Base-by-base conservation (phyloP, 345 rosid genomes). In the Clausena lansium region DNA sequence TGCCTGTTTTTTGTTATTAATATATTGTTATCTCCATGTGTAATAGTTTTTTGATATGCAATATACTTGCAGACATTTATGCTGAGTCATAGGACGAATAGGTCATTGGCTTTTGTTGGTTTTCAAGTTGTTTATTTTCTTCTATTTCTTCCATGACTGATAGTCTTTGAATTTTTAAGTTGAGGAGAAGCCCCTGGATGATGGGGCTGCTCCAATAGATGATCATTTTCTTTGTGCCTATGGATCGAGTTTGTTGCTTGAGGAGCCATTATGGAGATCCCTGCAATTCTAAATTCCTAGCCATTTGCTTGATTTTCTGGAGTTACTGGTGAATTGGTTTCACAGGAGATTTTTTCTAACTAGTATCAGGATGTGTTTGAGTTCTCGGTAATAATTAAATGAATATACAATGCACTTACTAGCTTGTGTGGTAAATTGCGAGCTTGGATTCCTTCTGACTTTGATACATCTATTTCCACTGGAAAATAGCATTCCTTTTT, bases 101-200 rank as follows among this genome's bases (percentile, higher is more conserved):
- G 35, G 60, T 9, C 41, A 39, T 57, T 41, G 63, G 64, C 4
- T 41, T 73, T 61, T 13, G 10, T 61, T 32, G 41, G 27, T 20
- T 60, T 33, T 64, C 50, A 27, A 60, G 47, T 74, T 74, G 38
- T 14, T 32, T 22, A 33, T 55, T 35, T 81, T 75, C 57, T 28
- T 57, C 70, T 61, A 62, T 69, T 33, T 73, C 30, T 8, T 27
- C 35, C 25, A 70, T 45, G 39, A 17, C 59, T 30, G 2, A 25
- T 33, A 67, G 22, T 67, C 17, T 66, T 67, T 77, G 54, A 70
- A 54, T 62, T 14, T 76, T 66, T 72, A 64, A 57, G 60, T 27
- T 58, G 69, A 32, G 73, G 71, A 58, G 62, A 76, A 70, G 71
- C 66, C 74, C 66, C 27, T 68, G 24, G 67, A 32, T 73, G 38